Evolutionary conservation across 1,139 yeast species (phyloP), one percentile per base, ranked within the genome.

Genomic region (Debaryomyces sp.): DNA sequence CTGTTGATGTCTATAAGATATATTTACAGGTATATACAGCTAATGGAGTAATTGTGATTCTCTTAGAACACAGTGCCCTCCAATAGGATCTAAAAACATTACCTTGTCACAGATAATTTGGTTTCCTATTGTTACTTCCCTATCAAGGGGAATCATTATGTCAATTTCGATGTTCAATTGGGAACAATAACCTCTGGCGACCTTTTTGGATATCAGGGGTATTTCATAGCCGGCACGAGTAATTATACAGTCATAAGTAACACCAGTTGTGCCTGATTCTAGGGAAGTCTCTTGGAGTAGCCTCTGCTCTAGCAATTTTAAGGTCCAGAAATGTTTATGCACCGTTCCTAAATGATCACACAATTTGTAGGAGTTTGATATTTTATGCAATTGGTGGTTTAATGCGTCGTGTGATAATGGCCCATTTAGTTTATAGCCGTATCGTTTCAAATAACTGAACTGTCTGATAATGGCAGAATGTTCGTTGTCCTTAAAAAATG

Each of bases 81-180:
- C 56, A 1, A 67, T 50, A 1, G 77, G 64, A 50, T 78, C 71
- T 18, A 79, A 57, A 40, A 63, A 55, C 12, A 73, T 50, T 12
- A 82, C 65, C 41, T 67, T 62, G 26, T 75, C 67, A 48, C 83
- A 76, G 21, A 68, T 59, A 6, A 79, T 50, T 33, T 69, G 67
- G 43, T 71, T 72, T 2, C 87, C 87, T n/a, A 78, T 59, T 22
- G 62, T 55, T 1, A 65, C 54, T 5, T 56, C 59, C 8, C 55
- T 50, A 12, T 57, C 57, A 4, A 49, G 45, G 6, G 54, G 52
- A 4, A 62, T 50, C 21, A 67, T 47, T 6, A 81, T 61, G 12
- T 76, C 75, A n/a, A 80, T 76, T 47, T 74, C 78, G 8, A 79
- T 54, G n/a, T 72, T 79, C 45, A 77, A 56, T n/a, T 78, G 77